Conservation (phyloP, 345 rosid genomes). For the Gossypium mustelinum region DNA sequence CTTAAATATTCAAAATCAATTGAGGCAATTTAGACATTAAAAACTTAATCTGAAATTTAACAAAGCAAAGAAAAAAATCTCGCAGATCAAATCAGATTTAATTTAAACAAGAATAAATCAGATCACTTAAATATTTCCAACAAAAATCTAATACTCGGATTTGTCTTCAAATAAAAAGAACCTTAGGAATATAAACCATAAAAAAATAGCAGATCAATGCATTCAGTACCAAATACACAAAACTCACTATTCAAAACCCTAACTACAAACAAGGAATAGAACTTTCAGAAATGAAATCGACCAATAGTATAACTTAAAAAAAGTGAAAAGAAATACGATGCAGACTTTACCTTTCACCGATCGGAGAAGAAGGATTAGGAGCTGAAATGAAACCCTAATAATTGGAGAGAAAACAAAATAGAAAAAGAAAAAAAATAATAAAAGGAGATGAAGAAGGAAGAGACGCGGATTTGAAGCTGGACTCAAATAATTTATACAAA, state of each 20-base stretch:
- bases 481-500: conserved; percentile 13
- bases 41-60: background rate
- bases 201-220: conserved; percentile 6
- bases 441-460: background rate
- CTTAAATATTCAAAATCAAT: background rate
- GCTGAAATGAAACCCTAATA: conserved; percentile 33
- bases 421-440: conserved; percentile 3
- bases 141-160: background rate
- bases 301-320: conserved; percentile 17
- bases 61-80: background rate
- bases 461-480: conserved; percentile 30
- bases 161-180: background rate
- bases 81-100: background rate
- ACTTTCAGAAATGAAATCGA: conserved; percentile 15
- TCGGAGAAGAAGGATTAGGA: conserved; percentile 20
- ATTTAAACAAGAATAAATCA: background rate
- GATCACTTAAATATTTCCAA: background rate
- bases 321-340: background rate
- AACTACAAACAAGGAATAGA: background rate
- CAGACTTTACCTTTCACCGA: conserved; percentile 22
- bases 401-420: conserved; percentile 4
- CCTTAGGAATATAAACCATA: background rate
- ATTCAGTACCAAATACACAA: conserved; percentile 14
- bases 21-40: background rate
- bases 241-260: conserved; percentile 6